Conservation (phyloP, 495 filamentous ascomycete species). For the Neurospora sp. region DNA sequence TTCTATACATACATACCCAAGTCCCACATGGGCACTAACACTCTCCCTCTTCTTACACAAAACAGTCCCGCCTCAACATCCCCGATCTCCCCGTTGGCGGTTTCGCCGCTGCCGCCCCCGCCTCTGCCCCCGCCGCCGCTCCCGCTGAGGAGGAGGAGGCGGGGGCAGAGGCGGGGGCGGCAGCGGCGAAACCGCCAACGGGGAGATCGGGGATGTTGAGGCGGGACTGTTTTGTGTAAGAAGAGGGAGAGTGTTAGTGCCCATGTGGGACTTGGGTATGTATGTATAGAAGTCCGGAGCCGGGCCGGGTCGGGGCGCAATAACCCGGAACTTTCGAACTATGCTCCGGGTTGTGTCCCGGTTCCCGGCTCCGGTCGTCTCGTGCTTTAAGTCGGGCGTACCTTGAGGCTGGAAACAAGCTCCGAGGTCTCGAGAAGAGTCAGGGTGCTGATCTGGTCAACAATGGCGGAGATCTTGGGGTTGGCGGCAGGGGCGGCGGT, state of each 20-base stretch:
- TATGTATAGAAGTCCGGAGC: neutral
- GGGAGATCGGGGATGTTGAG: conserved; percentile 98
- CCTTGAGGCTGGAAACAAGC: conserved; percentile 87
- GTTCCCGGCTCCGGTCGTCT: neutral
- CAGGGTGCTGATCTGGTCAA: conserved; percentile 97
- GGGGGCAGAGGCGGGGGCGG: conserved; percentile 36
- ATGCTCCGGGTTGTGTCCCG: neutral
- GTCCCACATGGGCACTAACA: too few relatives aligned
- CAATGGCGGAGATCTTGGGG: conserved; percentile 85
- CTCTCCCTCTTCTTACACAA: too few relatives aligned
- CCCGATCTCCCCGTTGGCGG: too few relatives aligned
- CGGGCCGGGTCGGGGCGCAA: neutral
- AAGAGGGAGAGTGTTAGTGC: neutral
- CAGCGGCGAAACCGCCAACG: conserved; percentile 67
- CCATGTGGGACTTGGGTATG: neutral
- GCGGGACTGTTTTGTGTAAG: conserved; percentile 52
- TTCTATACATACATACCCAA: too few relatives aligned
- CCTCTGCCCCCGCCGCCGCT: too few relatives aligned
- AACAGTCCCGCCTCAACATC: too few relatives aligned
- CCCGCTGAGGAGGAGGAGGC: too few relatives aligned
- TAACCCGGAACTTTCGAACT: neutral
- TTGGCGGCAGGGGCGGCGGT: conserved; percentile 57
- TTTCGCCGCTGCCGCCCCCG: too few relatives aligned
- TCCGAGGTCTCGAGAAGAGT: conserved; percentile 95
- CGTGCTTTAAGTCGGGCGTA: conserved; percentile 10